A percentile compares a stretch with the other conserved stretches of the same genome.
These are phyloP conservation scores for Suillus spraguei DNA, from an alignment of 768 basidiomycete species.

Conservation along the genomic window DNA sequence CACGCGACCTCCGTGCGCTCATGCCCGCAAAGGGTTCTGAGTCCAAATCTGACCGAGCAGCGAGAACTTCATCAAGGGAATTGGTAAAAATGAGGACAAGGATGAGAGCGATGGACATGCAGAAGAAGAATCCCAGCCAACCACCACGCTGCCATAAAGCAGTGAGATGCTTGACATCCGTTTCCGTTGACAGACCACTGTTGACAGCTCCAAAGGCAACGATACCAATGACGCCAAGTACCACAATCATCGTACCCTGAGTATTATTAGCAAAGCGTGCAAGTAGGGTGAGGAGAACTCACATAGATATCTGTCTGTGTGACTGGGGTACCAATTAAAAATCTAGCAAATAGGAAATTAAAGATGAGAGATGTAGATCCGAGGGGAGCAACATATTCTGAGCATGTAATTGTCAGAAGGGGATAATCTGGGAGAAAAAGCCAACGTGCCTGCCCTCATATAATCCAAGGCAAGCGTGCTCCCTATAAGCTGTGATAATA, in stretches of 20 bases:
- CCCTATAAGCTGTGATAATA: conserved; percentile 86
- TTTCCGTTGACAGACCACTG: conserved; percentile 73
- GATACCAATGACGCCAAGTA: conserved; percentile 85
- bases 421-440: conserved; percentile 6
- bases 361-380: conserved; percentile 94
- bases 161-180: conserved; percentile 75
- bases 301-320: conserved; percentile 84
- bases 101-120: conserved; percentile 71
- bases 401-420: conserved; percentile 19
- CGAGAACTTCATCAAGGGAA: conserved; percentile 74
- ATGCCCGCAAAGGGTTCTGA: conserved; percentile 55
- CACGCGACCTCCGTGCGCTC: conserved; percentile 29
- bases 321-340: conserved; percentile 84
- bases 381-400: conserved; percentile 95
- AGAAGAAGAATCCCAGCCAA: conserved; percentile 91
- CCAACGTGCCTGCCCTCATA: conserved; percentile 72
- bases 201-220: conserved; percentile 87
- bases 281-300: conserved; percentile 27
- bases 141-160: conserved; percentile 82
- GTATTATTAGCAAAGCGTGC: conserved; percentile 8
- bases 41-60: conserved; percentile 68
- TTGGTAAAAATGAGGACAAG: conserved; percentile 67
- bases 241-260: conserved; percentile 81
- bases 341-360: conserved; percentile 93
- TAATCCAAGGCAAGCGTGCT: conserved; percentile 87